These are phyloP conservation scores for Monosporascus sp. DNA, from an alignment of 2,329 filamentous ascomycete species.

Conservation along the genomic window DNA sequence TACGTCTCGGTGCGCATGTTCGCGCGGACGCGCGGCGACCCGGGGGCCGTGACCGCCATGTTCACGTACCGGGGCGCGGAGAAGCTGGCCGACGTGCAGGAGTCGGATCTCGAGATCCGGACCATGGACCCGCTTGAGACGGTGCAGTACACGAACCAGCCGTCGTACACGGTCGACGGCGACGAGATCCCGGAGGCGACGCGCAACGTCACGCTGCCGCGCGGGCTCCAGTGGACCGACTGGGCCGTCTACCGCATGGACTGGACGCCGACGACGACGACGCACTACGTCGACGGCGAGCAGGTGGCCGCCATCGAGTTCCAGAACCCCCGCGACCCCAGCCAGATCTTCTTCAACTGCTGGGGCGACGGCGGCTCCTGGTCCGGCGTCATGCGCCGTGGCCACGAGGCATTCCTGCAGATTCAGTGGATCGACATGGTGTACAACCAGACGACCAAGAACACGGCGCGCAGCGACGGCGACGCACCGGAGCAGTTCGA, in stretches of 20 bases:
- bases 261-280: slow-evolving; percentile 49
- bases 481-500: not conserved
- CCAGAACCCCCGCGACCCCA: slow-evolving; percentile 48
- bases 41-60: slow-evolving; percentile 46
- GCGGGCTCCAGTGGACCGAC: slow-evolving; percentile 42
- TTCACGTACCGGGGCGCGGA: slow-evolving; percentile 44
- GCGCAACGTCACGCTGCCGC: slow-evolving; percentile 33
- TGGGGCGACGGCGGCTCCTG: slow-evolving; percentile 58
- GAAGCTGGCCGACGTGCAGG: slow-evolving; percentile 38
- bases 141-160: slow-evolving; percentile 59
- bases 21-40: slow-evolving; percentile 40
- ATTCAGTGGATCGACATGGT: slow-evolving; percentile 60
- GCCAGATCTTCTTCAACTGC: slow-evolving; percentile 51
- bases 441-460: slow-evolving; percentile 38
- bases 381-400: slow-evolving; percentile 52
- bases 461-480: not conserved
- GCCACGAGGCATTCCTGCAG: slow-evolving; percentile 48
- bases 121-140: slow-evolving; percentile 36
- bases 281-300: slow-evolving; percentile 51
- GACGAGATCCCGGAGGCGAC: slow-evolving; percentile 41
- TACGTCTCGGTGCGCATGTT: slow-evolving; percentile 43
- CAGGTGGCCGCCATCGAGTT: slow-evolving; percentile 46
- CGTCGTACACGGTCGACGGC: slow-evolving; percentile 37
- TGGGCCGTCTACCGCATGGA: slow-evolving; percentile 57
- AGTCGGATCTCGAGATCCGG: slow-evolving; percentile 50